Base-by-base conservation (phyloP, 2,329 filamentous ascomycete genomes). In the Aspergillus calidoustus region DNA sequence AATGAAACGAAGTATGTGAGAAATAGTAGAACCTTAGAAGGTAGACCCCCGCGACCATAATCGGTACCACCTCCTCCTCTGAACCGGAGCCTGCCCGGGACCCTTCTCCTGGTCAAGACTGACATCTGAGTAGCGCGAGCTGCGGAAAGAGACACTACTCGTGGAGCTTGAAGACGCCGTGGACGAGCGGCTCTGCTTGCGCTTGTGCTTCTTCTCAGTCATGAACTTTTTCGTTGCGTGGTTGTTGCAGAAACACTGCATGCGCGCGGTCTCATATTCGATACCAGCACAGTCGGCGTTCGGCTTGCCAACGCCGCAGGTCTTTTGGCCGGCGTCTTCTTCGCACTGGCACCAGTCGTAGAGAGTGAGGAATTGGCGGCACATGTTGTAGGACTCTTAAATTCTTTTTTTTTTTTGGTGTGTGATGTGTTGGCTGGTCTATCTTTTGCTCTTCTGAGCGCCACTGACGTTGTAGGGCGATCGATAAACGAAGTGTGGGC, bases 321-420 rank as follows among this genome's bases (percentile, higher is more conserved):
- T 56, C 41, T 65, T 70, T 48, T 74, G 65, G 17, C 76, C 71
- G 17, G 71, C 71, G 30, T 76, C 71, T 66, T 75, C 71, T 68
- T 77, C 72, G 61, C 76, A 78, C 25, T 74, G 74, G 62, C 76
- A 78, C 74, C 74, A 78, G 57, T 70, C 71, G 64, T 78, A 78
- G 3, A 74, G 64, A 38, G 74, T 77, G 61, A 72, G 69, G 54
- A 72, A 76, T 69, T 77, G 72, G 52, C 72, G 75, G 52, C 76
- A 78, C 76, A 78, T 77, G 23, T 49, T 67, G 54, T 25, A 28
- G 19, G 31, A 19, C 47, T 38, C 30, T 3, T 48, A 49, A 49
- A 30, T 56, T 48, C 38, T 46, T n/a, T 34, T 1, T n/a, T 41
- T 41, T 51, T 47, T 52, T 34, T 30, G 28, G 22, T 28, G 44